phyloP scores from a whole-genome alignment of 495 filamentous ascomycete species.

The Penicillium goetzii region DNA sequence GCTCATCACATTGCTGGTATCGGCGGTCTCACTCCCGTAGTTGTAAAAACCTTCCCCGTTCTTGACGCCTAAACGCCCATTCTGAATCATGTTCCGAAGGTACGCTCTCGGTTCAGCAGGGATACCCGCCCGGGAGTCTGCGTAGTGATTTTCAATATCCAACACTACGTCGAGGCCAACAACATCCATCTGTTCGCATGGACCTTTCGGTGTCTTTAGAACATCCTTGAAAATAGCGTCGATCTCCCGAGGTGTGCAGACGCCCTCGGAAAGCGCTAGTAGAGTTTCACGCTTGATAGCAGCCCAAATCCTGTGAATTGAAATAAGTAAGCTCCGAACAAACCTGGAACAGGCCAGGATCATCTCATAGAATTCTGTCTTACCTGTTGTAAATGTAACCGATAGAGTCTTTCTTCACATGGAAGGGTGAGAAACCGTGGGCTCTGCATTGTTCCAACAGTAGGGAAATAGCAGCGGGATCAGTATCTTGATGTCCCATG shows the following conservation, averaged over 20 bases:
- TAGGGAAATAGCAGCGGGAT: constrained; percentile 30
- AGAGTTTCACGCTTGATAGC: constrained; percentile 48
- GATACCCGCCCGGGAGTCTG: constrained; percentile 23
- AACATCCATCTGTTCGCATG: constrained; percentile 48
- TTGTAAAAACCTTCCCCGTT: constrained; percentile 40
- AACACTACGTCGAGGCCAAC: constrained; percentile 45
- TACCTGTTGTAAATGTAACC: constrained; percentile 50
- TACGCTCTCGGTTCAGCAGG: constrained; percentile 30
- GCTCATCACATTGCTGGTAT: neutral
- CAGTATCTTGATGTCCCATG: constrained; percentile 40
- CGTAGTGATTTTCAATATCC: constrained; percentile 48
- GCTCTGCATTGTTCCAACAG: constrained; percentile 31
- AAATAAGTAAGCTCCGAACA: neutral
- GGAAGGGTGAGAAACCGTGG: constrained; percentile 45
- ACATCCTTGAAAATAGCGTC: constrained; percentile 46
- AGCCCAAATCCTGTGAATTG: constrained; percentile 40
- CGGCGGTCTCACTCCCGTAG: constrained; percentile 18
- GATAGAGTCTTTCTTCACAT: constrained; percentile 37
- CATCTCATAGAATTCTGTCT: neutral
- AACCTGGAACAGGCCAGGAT: neutral
- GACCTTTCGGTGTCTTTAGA: constrained; percentile 39
- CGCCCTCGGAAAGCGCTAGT: constrained; percentile 35
- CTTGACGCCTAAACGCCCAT: constrained; percentile 37
- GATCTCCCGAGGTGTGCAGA: constrained; percentile 39
- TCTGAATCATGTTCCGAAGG: constrained; percentile 30